phyloP scores from a whole-genome alignment of 495 filamentous ascomycete species.

The Terfezia boudieri region DNA sequence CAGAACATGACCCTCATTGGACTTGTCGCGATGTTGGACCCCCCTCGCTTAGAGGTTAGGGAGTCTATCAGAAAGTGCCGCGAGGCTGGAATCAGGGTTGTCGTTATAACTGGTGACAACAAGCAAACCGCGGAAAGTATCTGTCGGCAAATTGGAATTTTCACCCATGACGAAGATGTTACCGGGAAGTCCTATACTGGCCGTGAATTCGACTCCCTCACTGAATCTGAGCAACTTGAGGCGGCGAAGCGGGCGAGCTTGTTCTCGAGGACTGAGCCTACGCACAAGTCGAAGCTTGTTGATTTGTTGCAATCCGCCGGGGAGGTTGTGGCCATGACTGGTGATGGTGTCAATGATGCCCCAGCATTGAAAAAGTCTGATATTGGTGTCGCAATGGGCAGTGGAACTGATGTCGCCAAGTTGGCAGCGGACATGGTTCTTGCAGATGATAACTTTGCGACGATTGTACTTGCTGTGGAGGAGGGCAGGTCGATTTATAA shows the following conservation, averaged over 20 bases:
- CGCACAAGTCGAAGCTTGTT: constrained; percentile 86
- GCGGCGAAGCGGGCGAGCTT: constrained; percentile 71
- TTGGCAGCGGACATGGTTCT: constrained; percentile 97
- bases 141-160: constrained; percentile 90
- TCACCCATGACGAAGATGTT: constrained; percentile 59
- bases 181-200: constrained; percentile 87
- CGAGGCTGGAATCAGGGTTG: constrained; percentile 82
- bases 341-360: constrained; percentile 97
- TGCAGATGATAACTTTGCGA: constrained; percentile 96
- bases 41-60: constrained; percentile 82
- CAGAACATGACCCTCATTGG: constrained; percentile 85
- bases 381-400: constrained; percentile 98
- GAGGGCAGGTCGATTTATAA: constrained; percentile 97
- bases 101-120: constrained; percentile 97
- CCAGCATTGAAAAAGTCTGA: constrained; percentile 96
- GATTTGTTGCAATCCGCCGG: constrained; percentile 83
- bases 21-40: constrained; percentile 91
- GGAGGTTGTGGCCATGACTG: constrained; percentile 98
- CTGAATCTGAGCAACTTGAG: constrained; percentile 50
- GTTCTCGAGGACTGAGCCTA: constrained; percentile 92
- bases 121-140: constrained; percentile 94
- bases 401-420: constrained; percentile 92
- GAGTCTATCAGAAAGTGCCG: constrained; percentile 70
- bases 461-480: constrained; percentile 86
- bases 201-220: constrained; percentile 76